Conservation (phyloP, 805 yeast genomes). For the Isabelozyma heimii region DNA sequence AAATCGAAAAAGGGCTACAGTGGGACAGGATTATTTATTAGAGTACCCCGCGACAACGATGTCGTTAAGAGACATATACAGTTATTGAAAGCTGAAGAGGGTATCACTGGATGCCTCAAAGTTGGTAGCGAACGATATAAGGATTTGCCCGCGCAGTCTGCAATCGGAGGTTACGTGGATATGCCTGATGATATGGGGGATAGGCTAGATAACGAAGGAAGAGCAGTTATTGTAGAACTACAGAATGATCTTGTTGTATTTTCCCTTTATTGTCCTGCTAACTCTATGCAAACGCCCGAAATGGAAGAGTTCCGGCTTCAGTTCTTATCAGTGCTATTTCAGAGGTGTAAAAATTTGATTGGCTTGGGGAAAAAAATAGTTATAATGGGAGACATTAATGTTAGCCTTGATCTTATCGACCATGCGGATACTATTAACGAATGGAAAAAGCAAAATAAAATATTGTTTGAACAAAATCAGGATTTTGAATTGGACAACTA, state of each 20-base stretch:
- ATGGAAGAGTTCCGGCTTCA: conserved; percentile 58
- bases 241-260: conserved; percentile 60
- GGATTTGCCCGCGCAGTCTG: conserved; percentile 16
- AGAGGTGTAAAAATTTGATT: conserved; percentile 58
- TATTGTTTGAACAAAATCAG: conserved; percentile 17
- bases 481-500: conserved; percentile 23
- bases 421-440: conserved; percentile 67
- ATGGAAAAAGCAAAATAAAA: conserved; percentile 25
- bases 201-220: conserved; percentile 76
- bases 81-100: conserved; percentile 83
- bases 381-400: conserved; percentile 86
- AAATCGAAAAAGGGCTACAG: conserved; percentile 73
- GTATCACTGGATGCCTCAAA: conserved; percentile 68
- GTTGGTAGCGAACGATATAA: conserved; percentile 13
- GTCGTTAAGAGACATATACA: conserved; percentile 35
- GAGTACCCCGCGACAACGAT: conserved; percentile 49
- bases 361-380: conserved; percentile 63
- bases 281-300: conserved; percentile 66
- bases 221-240: conserved; percentile 75
- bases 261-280: conserved; percentile 87
- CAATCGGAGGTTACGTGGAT: conserved; percentile 74
- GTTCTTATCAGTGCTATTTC: conserved; percentile 59
- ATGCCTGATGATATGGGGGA: conserved; percentile 34
- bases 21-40: conserved; percentile 84
- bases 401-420: conserved; percentile 76